phyloP scores from a whole-genome alignment of 2,329 filamentous ascomycete species.

The Fusarium albidum region DNA sequence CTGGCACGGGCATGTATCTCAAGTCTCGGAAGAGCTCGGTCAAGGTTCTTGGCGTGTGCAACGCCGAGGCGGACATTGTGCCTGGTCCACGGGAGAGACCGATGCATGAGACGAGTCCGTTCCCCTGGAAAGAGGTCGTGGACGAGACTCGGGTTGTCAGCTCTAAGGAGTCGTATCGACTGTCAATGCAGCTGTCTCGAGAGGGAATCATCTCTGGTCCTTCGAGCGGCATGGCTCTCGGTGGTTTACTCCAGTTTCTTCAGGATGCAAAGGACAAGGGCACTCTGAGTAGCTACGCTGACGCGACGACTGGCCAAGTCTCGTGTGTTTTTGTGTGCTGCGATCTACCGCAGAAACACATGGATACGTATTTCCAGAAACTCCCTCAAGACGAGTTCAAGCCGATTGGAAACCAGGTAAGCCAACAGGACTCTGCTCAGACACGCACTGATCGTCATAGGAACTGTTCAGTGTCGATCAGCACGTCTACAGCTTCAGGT shows the following conservation, averaged over 20 bases:
- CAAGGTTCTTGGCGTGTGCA: neutral
- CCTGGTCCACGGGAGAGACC: slow-evolving; percentile 2
- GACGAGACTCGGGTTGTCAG: slow-evolving; percentile 1
- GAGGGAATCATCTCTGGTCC: neutral
- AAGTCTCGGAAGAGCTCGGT: neutral
- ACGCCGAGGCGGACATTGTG: neutral
- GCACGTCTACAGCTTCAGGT: slow-evolving; percentile 4
- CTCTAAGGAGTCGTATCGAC: neutral
- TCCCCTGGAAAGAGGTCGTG: slow-evolving; percentile 1
- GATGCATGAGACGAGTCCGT: slow-evolving; percentile 3
- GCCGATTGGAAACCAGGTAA: slow-evolving; percentile 1
- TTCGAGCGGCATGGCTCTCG: neutral
- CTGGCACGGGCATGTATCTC: slow-evolving; percentile 5
- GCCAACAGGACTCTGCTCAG: neutral
- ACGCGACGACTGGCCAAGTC: neutral
- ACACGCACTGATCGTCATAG: too few relatives aligned
- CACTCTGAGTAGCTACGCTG: neutral
- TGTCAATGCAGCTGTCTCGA: neutral
- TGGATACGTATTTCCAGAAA: slow-evolving; percentile 1
- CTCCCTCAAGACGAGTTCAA: neutral
- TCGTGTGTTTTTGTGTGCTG: neutral
- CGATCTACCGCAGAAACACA: slow-evolving; percentile 2
- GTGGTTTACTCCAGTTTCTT: neutral
- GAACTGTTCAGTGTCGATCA: slow-evolving; percentile 4
- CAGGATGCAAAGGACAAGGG: neutral